Evolutionary conservation across 2,329 filamentous ascomycete species (phyloP).

Genomic region (Verticillium zaregamsianum): DNA sequence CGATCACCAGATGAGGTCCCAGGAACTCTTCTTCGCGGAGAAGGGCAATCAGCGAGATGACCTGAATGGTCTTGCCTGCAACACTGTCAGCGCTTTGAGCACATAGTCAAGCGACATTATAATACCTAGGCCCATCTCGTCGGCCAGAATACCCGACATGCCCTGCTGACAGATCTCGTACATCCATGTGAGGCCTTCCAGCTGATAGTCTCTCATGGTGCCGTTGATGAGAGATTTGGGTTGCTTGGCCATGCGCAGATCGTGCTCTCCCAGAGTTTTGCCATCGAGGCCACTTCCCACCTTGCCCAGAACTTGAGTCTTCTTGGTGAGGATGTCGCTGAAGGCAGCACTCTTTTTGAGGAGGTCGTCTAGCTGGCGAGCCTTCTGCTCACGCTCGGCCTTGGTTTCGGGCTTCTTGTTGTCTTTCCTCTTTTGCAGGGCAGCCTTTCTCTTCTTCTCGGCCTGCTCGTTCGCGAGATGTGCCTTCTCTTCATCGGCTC

Average conservation of each 20-base stretch:
- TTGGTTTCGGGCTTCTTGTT: conserved; percentile 46
- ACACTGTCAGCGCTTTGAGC: conserved; percentile 3
- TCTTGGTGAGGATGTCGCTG: conserved; percentile 58
- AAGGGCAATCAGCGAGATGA: conserved; percentile 81
- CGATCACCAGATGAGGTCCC: conserved; percentile 86
- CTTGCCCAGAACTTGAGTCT: conserved; percentile 58
- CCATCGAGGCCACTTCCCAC: conserved; percentile 59
- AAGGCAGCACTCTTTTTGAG: conserved; percentile 57
- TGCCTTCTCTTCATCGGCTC: conserved; percentile 32
- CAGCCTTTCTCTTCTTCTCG: conserved; percentile 36
- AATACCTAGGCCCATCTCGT: conserved; percentile 81
- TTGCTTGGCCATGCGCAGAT: conserved; percentile 78
- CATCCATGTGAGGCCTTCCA: conserved; percentile 95
- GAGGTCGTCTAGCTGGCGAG: conserved; percentile 54
- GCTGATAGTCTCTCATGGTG: conserved; percentile 88
- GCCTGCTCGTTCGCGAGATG: conserved; percentile 36
- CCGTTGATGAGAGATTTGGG: conserved; percentile 82
- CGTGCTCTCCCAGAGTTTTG: conserved; percentile 56
- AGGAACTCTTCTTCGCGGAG: conserved; percentile 81
- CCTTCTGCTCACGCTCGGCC: conserved; percentile 53
- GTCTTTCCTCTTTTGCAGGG: conserved; percentile 41
- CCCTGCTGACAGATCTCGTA: conserved; percentile 77
- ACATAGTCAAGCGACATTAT: background rate
- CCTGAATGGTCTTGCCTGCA: conserved; percentile 82
- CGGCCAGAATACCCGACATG: conserved; percentile 84